phyloP scores from a whole-genome alignment of 306 rosid species.

The Prunus mongolica region DNA sequence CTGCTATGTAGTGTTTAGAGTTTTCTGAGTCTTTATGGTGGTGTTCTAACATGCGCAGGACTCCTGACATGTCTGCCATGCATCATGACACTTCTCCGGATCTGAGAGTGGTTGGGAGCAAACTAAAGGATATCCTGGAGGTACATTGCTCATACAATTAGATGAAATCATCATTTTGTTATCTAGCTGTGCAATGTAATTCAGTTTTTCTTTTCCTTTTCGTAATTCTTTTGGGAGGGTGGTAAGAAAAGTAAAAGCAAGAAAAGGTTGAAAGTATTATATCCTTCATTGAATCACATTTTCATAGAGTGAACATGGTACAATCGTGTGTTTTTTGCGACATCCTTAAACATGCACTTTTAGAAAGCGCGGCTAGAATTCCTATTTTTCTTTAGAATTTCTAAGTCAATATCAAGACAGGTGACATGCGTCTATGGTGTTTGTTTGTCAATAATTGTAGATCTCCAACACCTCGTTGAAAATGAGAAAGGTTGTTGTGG shows the following conservation, averaged over 20 bases:
- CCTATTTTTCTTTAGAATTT: not conserved
- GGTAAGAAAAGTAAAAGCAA: not conserved
- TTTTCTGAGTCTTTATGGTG: conserved; percentile 14
- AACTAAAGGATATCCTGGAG: conserved; percentile 74
- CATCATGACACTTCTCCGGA: conserved; percentile 86
- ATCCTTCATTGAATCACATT: not conserved
- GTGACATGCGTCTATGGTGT: not conserved
- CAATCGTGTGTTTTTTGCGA: not conserved
- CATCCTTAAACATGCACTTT: not conserved
- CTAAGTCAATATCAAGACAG: not conserved
- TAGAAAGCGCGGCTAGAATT: not conserved
- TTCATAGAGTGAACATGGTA: not conserved
- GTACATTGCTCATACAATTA: conserved; percentile 27
- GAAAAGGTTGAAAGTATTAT: not conserved
- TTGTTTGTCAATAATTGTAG: conserved; percentile 28
- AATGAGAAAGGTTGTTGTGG: conserved; percentile 57
- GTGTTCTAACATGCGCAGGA: conserved; percentile 48
- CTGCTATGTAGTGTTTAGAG: not conserved
- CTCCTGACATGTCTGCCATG: conserved; percentile 87
- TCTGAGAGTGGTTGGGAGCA: conserved; percentile 67
- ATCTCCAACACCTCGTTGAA: conserved; percentile 68
- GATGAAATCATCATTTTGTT: conserved; percentile 1
- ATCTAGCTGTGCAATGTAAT: not conserved
- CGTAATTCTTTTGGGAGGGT: conserved; percentile 3
- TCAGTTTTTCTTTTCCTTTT: conserved; percentile 5